Percentiles rank a stretch among this genome's conserved stretches.
Evolutionary conservation across 2,329 filamentous ascomycete species (phyloP).

Genomic region (Alternaria panax): DNA sequence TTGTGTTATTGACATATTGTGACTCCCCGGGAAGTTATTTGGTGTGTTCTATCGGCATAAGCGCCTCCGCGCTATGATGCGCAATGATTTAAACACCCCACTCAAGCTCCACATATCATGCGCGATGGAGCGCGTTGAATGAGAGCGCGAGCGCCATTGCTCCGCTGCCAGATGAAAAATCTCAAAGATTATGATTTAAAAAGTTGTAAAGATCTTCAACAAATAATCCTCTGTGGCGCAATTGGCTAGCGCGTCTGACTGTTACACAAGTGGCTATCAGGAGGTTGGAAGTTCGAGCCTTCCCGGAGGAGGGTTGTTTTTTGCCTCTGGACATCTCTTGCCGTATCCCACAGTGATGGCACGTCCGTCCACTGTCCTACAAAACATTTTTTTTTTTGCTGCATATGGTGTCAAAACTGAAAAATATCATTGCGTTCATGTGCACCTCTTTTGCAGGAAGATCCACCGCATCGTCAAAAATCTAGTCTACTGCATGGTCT

Average conservation of each 20-base stretch:
- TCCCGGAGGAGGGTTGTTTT: constrained; percentile 29
- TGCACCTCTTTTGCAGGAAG: too few relatives aligned
- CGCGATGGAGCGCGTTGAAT: too few relatives aligned
- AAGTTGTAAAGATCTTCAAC: background rate
- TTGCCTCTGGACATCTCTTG: background rate
- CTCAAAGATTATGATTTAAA: too few relatives aligned
- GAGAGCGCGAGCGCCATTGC: too few relatives aligned
- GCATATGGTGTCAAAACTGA: background rate
- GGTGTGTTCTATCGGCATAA: too few relatives aligned
- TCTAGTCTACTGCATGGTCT: background rate
- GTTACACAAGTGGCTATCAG: constrained; percentile 54
- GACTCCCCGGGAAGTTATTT: too few relatives aligned
- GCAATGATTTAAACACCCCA: background rate
- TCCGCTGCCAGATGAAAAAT: too few relatives aligned
- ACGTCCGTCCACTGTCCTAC: too few relatives aligned
- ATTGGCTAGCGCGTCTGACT: constrained; percentile 68
- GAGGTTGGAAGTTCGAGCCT: constrained; percentile 39
- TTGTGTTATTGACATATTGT: fast-evolving
- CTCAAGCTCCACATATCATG: background rate
- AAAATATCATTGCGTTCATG: too few relatives aligned
- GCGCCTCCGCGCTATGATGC: too few relatives aligned
- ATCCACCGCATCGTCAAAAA: background rate
- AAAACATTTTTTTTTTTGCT: background rate
- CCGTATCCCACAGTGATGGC: too few relatives aligned
- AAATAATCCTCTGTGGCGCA: constrained; percentile 48